Conservation (phyloP, 192 early-diverging fungal genomes). For the Linnemannia exigua region DNA sequence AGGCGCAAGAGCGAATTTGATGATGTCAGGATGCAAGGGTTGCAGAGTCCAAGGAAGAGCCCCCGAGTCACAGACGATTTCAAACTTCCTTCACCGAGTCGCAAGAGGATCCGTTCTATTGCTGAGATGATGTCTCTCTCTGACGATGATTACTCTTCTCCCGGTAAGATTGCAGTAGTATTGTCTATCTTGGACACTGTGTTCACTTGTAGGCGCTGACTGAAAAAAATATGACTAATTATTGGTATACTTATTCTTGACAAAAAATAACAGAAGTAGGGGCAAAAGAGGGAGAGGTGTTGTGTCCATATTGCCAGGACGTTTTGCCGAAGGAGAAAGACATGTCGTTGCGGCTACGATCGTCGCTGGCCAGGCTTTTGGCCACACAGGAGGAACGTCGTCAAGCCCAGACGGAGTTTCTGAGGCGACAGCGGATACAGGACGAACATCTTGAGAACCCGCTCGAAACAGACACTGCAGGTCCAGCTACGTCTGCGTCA, state of each 20-base stretch:
- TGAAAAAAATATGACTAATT: too few species aligned
- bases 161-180: neutral
- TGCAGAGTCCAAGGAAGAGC: neutral
- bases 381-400: neutral
- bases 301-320: conserved; percentile 46
- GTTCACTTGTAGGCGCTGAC: too few species aligned
- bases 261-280: neutral
- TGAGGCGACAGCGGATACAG: neutral
- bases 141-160: conserved; percentile 17
- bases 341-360: conserved; percentile 7
- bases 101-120: conserved; percentile 1
- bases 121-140: conserved; percentile 17
- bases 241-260: too few species aligned
- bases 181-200: too few species aligned
- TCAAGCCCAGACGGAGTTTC: conserved; percentile 3
- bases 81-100: conserved; percentile 26
- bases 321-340: conserved; percentile 10
- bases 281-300: neutral
- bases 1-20: neutral
- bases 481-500: neutral
- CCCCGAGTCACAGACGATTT: neutral
- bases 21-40: neutral
- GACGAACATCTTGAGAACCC: neutral
- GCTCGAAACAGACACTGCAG: too few species aligned
- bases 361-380: conserved; percentile 21